Evolutionary conservation across 2,329 filamentous ascomycete species (phyloP).

Genomic region (Fusarium chuoi): DNA sequence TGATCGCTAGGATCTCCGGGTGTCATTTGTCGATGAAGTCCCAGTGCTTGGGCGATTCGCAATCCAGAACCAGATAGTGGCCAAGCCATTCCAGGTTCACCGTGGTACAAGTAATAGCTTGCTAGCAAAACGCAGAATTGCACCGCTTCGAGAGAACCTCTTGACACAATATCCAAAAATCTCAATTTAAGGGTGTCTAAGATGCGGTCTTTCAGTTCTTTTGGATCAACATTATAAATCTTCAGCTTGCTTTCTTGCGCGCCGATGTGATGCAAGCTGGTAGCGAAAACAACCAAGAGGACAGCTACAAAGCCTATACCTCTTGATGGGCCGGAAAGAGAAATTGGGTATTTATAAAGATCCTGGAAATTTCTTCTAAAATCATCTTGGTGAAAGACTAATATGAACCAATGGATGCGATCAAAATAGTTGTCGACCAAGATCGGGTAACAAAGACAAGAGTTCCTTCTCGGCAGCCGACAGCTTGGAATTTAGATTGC

Average conservation of each 20-base stretch:
- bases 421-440: not conserved
- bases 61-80: conserved; percentile 51
- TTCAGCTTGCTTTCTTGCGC: not conserved
- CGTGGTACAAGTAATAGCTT: conserved; percentile 52
- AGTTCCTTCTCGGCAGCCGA: not conserved
- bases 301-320: conserved; percentile 20
- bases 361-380: not conserved
- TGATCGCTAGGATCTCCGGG: conserved; percentile 46
- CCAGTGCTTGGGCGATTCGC: conserved; percentile 50
- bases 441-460: not conserved
- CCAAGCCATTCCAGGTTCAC: conserved; percentile 50
- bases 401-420: not conserved
- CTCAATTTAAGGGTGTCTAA: not conserved
- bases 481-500: accelerated
- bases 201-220: not conserved
- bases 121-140: conserved; percentile 51
- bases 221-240: not conserved
- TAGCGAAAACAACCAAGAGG: conserved; percentile 20
- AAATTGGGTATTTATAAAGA: not conserved
- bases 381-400: not conserved
- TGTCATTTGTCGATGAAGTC: conserved; percentile 39
- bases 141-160: conserved; percentile 45
- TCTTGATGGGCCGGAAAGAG: not conserved
- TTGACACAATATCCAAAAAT: conserved; percentile 25
- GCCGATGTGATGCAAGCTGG: conserved; percentile 21